These are phyloP conservation scores for Aquilaria sinensis DNA, from an alignment of 345 rosid genomes.

Conservation along the genomic window DNA sequence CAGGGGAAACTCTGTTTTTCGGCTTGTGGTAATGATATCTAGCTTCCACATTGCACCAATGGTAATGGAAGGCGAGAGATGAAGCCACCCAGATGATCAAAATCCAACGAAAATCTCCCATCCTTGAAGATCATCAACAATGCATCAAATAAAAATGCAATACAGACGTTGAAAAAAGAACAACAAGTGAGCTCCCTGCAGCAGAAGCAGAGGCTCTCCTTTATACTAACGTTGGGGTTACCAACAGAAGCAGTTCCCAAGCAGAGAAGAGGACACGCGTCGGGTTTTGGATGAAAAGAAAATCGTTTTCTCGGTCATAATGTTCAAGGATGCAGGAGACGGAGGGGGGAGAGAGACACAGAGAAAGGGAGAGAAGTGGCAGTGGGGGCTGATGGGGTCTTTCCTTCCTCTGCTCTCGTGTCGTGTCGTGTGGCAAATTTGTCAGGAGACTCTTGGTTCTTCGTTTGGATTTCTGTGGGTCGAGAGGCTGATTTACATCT, in stretches of 20 bases:
- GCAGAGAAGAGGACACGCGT: constrained; percentile 37
- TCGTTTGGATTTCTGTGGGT: not conserved
- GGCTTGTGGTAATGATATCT: constrained; percentile 62
- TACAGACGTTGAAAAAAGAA: not conserved
- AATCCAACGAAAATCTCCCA: constrained; percentile 26
- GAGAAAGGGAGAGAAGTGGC: no score
- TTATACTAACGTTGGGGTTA: constrained; percentile 25
- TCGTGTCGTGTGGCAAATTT: constrained; percentile 11
- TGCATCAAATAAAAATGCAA: not conserved
- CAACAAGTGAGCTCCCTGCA: not conserved
- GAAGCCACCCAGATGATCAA: constrained; percentile 16
- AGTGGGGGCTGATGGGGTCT: no score
- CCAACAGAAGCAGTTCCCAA: constrained; percentile 5
- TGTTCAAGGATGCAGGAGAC: constrained; percentile 8
- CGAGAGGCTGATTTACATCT: not conserved
- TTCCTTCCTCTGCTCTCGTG: no score
- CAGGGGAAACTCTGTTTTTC: constrained; percentile 25
- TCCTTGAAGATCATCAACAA: constrained; percentile 3
- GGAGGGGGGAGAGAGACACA: constrained; percentile 2
- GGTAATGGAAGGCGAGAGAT: constrained; percentile 17
- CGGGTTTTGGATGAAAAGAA: constrained; percentile 20
- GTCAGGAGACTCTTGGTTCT: constrained; percentile 16
- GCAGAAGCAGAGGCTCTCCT: constrained; percentile 14
- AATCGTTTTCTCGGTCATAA: constrained; percentile 1
- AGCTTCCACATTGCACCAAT: constrained; percentile 44